Base-by-base conservation (phyloP, 2,329 filamentous ascomycete genomes). In the Monosporascus sp. region DNA sequence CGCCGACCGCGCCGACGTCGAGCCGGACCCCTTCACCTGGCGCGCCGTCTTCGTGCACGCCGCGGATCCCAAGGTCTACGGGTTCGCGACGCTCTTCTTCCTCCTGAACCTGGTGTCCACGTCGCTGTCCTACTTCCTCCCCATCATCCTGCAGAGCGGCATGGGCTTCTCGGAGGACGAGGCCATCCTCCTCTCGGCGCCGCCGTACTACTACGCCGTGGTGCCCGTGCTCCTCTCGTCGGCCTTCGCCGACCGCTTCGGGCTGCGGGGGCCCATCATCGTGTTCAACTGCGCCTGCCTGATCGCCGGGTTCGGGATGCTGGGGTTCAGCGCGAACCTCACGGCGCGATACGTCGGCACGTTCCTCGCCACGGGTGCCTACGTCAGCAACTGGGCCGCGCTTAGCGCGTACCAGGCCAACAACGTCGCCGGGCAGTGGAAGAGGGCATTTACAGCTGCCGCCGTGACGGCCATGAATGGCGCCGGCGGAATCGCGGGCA, bases 381-480 rank as follows among this genome's bases (percentile, higher is more conserved):
- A 87, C 57, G 77, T 88, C 4, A 82, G 79, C 4, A 88, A 88
- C 57, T 88, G 84, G 84, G 84, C 85, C 0, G 84, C 83, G 0
- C 70, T 88, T 56, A 84, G 80, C 50, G 77, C 82, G 0, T 85
- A 83, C 58, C 78, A 83, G 62, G 77, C 80, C 17, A 86, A 84
- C 64, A 87, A 84, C 57, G 75, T 85, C 43, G 74, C 77, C 0
- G 81, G 81, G 0, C 83, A 86, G 60, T 87, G 83, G 83, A 86
- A 85, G 66, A 73, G 83, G 31, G 82, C 78, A 2, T 83, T 83
- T 47, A 80, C 81, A 0, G 81, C 83, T 0, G 83, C 83, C 1
- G 75, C 78, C 0, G 76, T 85, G 2, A 80, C 81, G 11, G 82
- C 81, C 8, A 78, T 75, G 61, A 86, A 86, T 58, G 83, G 83